Evolutionary conservation across 2,329 filamentous ascomycete genomes (phyloP).

Genomic region (Neonectria ditissima): DNA sequence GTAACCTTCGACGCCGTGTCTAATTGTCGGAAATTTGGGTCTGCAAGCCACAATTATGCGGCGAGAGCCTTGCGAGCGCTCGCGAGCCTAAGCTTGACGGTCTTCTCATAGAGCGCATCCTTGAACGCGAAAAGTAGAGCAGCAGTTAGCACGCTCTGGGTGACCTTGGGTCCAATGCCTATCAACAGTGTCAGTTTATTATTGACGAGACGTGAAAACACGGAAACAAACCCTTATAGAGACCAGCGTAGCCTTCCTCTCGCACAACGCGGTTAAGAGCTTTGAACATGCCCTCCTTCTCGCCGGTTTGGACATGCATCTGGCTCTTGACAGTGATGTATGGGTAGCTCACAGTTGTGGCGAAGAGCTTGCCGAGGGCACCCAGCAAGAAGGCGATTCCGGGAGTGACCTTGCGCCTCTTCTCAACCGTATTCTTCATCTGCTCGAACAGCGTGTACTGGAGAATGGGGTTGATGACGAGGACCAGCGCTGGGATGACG

Average conservation of each 20-base stretch:
- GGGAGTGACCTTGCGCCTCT: constrained; percentile 78
- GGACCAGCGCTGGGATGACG: constrained; percentile 89
- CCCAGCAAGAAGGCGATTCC: constrained; percentile 91
- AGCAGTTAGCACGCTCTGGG: constrained; percentile 95
- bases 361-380: constrained; percentile 92
- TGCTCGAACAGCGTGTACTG: constrained; percentile 99
- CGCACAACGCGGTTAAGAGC: constrained; percentile 82
- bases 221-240: constrained; percentile 83
- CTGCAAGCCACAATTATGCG: constrained; percentile 41
- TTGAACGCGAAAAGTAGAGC: constrained; percentile 98
- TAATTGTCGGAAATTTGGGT: constrained; percentile 17
- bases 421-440: constrained; percentile 91
- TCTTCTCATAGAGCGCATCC: constrained; percentile 91
- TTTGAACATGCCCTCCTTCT: constrained; percentile 82
- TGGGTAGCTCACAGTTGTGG: constrained; percentile 93
- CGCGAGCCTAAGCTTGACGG: constrained; percentile 70
- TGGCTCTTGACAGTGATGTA: constrained; percentile 99
- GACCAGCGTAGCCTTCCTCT: constrained; percentile 90
- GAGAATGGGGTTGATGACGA: constrained; percentile 97
- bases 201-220: neutral
- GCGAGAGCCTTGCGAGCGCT: constrained; percentile 55
- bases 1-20: constrained; percentile 20
- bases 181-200: constrained; percentile 25
- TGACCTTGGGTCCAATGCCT: constrained; percentile 97
- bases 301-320: constrained; percentile 91